A percentile compares a stretch with the other conserved stretches of the same genome.
These are phyloP conservation scores for Aristolochia californica DNA, from an alignment of 164 flowering plant genomes.

Conservation along the genomic window DNA sequence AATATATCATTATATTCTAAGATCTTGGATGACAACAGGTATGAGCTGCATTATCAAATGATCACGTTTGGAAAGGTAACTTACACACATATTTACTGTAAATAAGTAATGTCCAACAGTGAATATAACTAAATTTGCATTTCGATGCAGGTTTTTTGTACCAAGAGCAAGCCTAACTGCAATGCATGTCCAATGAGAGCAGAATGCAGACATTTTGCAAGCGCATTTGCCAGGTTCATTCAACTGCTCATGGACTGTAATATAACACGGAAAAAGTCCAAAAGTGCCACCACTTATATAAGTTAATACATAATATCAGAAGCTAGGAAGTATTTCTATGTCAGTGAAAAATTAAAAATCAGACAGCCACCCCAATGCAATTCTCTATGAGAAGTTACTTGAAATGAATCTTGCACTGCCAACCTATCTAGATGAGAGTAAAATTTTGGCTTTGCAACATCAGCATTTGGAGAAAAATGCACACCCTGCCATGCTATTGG, in stretches of 20 bases:
- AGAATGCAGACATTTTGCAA: slow-evolving; percentile 84
- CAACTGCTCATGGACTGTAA: not conserved
- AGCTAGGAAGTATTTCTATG: not conserved
- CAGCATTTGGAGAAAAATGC: too few relatives aligned
- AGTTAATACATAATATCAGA: not conserved
- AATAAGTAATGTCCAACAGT: too few relatives aligned
- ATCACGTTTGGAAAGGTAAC: slow-evolving; percentile 93
- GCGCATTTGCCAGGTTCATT: slow-evolving; percentile 68
- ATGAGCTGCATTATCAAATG: slow-evolving; percentile 84
- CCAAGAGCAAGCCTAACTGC: slow-evolving; percentile 77
- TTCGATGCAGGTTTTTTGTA: slow-evolving; percentile 68
- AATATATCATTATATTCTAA: slow-evolving; percentile 6
- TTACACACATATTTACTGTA: not conserved
- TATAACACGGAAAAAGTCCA: not conserved
- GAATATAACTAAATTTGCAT: slow-evolving; percentile 7
- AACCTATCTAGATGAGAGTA: not conserved
- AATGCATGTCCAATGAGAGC: slow-evolving; percentile 77
- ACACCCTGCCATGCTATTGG: not conserved
- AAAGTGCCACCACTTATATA: not conserved
- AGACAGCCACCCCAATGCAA: not conserved
- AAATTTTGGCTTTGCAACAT: too few relatives aligned
- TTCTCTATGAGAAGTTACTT: not conserved
- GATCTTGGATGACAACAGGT: slow-evolving; percentile 32
- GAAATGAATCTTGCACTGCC: not conserved
- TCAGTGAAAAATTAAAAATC: not conserved